Evolutionary conservation across 1,284 basidiomycete species (phyloP).

Genomic region (Mycena sp.): DNA sequence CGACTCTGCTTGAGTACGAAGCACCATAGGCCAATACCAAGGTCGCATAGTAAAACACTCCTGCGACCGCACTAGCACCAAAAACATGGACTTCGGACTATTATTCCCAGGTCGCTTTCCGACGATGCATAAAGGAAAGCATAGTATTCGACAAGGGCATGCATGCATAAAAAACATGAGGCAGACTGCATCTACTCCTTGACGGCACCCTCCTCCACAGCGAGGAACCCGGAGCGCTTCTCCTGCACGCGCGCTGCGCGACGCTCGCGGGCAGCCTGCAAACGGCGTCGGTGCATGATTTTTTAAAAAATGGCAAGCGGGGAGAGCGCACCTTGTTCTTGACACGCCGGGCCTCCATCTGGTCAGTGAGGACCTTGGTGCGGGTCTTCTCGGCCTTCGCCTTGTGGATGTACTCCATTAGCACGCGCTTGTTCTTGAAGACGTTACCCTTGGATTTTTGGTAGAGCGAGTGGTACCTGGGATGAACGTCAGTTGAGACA

Average conservation of each 20-base stretch:
- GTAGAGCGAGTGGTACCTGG: constrained; percentile 97
- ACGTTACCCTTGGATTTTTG: constrained; percentile 99
- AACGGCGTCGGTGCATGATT: constrained; percentile 16
- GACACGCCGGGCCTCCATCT: constrained; percentile 97
- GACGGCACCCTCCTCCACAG: constrained; percentile 83
- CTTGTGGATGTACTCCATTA: constrained; percentile 99
- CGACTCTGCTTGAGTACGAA: no score
- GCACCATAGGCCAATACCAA: no score
- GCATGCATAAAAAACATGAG: no score
- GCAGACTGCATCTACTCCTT: constrained; percentile 30
- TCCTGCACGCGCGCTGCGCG: constrained; percentile 91
- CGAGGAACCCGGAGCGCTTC: constrained; percentile 92
- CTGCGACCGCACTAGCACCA: no score
- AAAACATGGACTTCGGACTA: no score
- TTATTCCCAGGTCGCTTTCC: no score
- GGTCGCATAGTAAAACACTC: no score
- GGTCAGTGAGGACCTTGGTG: constrained; percentile 97
- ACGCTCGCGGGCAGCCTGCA: constrained; percentile 93
- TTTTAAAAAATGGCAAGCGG: neutral
- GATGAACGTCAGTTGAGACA: constrained; percentile 9
- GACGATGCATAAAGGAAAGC: no score
- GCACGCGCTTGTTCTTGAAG: constrained; percentile 99
- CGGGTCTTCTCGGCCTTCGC: constrained; percentile 99
- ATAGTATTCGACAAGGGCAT: no score
- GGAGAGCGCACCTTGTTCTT: constrained; percentile 81